A percentile compares a stretch with the other conserved stretches of the same genome.
Conservation (phyloP, 2,329 filamentous ascomycete species). For the Curvularia lunata region DNA sequence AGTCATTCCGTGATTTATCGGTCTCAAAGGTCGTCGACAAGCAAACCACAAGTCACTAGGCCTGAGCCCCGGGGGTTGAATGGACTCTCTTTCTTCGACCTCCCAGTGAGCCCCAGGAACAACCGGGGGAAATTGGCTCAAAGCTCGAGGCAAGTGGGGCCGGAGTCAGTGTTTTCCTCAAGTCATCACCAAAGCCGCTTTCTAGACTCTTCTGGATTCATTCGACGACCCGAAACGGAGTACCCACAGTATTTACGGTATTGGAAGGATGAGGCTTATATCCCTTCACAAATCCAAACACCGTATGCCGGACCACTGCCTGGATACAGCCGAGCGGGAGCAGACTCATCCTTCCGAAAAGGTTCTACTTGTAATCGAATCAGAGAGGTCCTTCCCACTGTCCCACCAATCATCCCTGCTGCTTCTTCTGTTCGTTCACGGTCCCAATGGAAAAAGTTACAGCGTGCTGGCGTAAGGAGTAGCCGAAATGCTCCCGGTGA, state of each 20-base stretch:
- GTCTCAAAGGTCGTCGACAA: conserved; percentile 27
- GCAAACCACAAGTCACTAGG: conserved; percentile 18
- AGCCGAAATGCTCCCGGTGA: conserved; percentile 21
- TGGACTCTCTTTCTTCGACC: conserved; percentile 46
- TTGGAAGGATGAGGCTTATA: conserved; percentile 15
- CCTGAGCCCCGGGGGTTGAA: conserved; percentile 39
- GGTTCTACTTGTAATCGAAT: conserved; percentile 15
- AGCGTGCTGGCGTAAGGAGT: conserved; percentile 34
- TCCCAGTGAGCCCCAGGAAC: conserved; percentile 32
- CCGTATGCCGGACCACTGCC: conserved; percentile 10
- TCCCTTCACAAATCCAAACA: conserved; percentile 7
- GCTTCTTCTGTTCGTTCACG: conserved; percentile 20
- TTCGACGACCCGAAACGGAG: conserved; percentile 16
- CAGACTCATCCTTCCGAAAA: conserved; percentile 13
- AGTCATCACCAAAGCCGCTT: conserved; percentile 17
- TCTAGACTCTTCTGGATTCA: conserved; percentile 22
- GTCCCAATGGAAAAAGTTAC: conserved; percentile 25
- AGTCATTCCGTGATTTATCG: conserved; percentile 37
- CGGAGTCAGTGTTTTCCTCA: conserved; percentile 3
- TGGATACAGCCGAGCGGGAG: conserved; percentile 7
- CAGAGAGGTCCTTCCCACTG: conserved; percentile 22
- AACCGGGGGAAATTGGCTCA: conserved; percentile 19
- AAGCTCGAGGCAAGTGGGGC: conserved; percentile 1
- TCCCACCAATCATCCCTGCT: conserved; percentile 24
- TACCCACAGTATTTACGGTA: conserved; percentile 14